phyloP scores from a whole-genome alignment of 768 basidiomycete species.

The Asterophora parasitica region DNA sequence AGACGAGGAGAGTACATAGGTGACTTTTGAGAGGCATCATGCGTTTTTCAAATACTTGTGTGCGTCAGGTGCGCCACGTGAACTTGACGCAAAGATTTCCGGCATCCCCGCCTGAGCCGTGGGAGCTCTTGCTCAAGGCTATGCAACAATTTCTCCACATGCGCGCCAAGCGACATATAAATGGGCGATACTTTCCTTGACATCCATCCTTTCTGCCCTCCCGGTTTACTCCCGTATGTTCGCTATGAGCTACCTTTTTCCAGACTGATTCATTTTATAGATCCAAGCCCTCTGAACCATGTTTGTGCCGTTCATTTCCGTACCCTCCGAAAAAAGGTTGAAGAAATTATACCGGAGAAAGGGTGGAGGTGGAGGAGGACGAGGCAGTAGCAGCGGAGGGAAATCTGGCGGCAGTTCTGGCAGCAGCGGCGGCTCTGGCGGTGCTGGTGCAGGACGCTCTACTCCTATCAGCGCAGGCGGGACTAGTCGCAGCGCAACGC shows the following conservation, averaged over 20 bases:
- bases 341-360: constrained; percentile 20
- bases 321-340: constrained; percentile 1
- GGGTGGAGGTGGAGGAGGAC: constrained; percentile 30
- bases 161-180: background rate
- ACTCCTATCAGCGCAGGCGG: constrained; percentile 12
- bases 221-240: background rate
- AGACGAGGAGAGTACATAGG: too few relatives aligned
- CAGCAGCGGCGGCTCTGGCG: background rate
- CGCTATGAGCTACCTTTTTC: background rate
- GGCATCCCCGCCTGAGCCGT: too few relatives aligned
- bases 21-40: too few relatives aligned
- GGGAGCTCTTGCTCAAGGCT: too few relatives aligned
- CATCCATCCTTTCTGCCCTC: background rate
- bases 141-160: too few relatives aligned
- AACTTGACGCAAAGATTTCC: too few relatives aligned
- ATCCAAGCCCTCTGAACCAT: constrained; percentile 10
- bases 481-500: constrained; percentile 11
- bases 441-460: constrained; percentile 1
- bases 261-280: background rate
- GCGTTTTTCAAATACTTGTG: too few relatives aligned
- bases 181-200: background rate
- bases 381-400: constrained; percentile 20
- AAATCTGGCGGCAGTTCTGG: constrained; percentile 15
- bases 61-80: too few relatives aligned
- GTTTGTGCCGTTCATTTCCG: constrained; percentile 27